Conservation (phyloP, 106 monocot species). For the Amphibolis antarctica region DNA sequence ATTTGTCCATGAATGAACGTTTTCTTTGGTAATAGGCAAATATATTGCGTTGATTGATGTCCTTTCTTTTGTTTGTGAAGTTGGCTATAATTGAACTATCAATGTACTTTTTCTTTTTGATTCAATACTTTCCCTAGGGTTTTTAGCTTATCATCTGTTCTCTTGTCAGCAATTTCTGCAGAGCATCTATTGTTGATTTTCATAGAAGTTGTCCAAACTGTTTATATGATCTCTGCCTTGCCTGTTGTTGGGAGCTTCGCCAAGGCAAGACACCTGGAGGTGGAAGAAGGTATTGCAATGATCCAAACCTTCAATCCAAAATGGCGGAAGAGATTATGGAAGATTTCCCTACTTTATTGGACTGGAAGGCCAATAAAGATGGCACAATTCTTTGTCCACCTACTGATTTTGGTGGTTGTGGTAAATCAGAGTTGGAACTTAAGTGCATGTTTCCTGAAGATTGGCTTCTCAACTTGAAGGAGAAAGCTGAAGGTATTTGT, state of each 20-base stretch:
- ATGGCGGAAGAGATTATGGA: background rate
- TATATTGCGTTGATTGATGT: background rate
- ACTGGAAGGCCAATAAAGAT: constrained; percentile 20
- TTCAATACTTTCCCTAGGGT: too few species aligned
- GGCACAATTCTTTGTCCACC: constrained; percentile 31
- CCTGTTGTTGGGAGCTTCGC: constrained; percentile 45
- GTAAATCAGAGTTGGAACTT: constrained; percentile 14
- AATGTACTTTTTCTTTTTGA: background rate
- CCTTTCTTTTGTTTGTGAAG: background rate
- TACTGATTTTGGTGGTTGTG: constrained; percentile 30
- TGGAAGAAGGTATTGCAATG: background rate
- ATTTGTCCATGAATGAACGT: background rate
- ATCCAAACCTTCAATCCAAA: background rate
- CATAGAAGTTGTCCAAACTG: constrained; percentile 16
- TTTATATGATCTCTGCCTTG: constrained; percentile 24
- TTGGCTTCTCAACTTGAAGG: constrained; percentile 11
- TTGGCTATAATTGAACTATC: background rate
- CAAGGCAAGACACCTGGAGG: constrained; percentile 10
- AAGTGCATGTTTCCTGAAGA: constrained; percentile 22
- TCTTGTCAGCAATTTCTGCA: constrained; percentile 15
- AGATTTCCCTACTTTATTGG: background rate
- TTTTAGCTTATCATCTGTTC: too few species aligned
- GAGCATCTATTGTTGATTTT: constrained; percentile 18
- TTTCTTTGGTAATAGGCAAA: background rate
- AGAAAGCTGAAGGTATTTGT: constrained; percentile 11